Evolutionary conservation across 1,284 basidiomycete genomes (phyloP).

Genomic region (Naganishia sp.): DNA sequence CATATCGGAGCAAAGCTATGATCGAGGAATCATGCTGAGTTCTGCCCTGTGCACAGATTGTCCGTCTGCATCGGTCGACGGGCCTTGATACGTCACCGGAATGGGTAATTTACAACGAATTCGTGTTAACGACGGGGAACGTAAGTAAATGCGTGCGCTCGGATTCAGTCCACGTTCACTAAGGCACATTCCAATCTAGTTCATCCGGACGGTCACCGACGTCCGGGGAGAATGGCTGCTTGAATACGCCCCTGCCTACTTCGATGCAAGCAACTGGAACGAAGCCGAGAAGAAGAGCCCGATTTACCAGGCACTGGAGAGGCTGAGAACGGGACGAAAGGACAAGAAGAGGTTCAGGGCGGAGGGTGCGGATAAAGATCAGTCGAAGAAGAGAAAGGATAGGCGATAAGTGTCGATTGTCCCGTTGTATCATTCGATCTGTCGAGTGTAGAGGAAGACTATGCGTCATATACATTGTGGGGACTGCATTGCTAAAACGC

Average conservation of each 20-base stretch:
- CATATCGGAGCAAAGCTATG: constrained; percentile 8
- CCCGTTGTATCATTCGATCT: neutral
- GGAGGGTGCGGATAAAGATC: constrained; percentile 18
- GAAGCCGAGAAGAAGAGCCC: constrained; percentile 26
- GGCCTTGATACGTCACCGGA: constrained; percentile 91
- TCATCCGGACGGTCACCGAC: constrained; percentile 89
- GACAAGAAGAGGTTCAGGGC: constrained; percentile 36
- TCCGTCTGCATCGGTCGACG: constrained; percentile 90
- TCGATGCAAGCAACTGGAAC: constrained; percentile 42
- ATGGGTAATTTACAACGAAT: constrained; percentile 98
- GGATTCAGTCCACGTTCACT: too few species aligned
- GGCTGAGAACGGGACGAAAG: constrained; percentile 27
- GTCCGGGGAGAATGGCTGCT: constrained; percentile 87
- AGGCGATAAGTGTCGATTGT: neutral
- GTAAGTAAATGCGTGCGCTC: constrained; percentile 39
- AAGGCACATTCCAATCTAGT: constrained; percentile 57
- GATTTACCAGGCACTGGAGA: constrained; percentile 30
- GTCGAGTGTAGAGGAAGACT: neutral
- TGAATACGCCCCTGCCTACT: constrained; percentile 79
- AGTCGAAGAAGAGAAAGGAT: constrained; percentile 28
- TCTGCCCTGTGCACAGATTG: constrained; percentile 60
- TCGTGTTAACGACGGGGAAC: constrained; percentile 82
- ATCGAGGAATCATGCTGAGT: neutral
- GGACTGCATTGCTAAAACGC: too few species aligned
- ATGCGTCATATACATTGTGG: too few species aligned